Conservation (phyloP, 192 early-diverging fungal genomes). For the Backusella macrospora region DNA sequence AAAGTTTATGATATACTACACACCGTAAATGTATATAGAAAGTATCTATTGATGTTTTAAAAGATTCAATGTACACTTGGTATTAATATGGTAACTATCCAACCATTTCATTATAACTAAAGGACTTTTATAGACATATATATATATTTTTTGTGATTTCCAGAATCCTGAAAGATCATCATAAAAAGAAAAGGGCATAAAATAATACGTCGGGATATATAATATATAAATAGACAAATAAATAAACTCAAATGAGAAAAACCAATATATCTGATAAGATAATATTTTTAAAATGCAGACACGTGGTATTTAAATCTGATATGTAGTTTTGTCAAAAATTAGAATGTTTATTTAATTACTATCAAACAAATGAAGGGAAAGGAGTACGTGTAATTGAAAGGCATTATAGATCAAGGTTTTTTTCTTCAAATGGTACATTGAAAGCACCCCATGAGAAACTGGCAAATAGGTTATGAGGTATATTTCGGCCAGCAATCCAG, state of each 20-base stretch:
- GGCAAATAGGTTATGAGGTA: constrained; percentile 32
- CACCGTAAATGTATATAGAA: too few species aligned
- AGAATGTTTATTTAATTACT: background rate
- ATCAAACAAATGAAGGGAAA: background rate
- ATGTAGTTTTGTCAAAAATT: background rate
- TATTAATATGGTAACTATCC: too few species aligned
- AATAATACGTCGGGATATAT: background rate
- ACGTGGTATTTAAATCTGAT: background rate
- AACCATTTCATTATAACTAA: too few species aligned
- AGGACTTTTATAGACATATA: too few species aligned
- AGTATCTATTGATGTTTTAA: too few species aligned
- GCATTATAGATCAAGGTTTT: constrained; percentile 10
- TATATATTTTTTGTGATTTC: too few species aligned
- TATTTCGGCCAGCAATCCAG: constrained; percentile 35
- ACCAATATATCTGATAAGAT: constrained; percentile 6
- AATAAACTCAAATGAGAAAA: background rate
- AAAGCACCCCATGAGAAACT: constrained; percentile 15
- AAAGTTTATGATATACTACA: too few species aligned
- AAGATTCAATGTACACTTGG: too few species aligned
- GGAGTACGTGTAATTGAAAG: background rate
- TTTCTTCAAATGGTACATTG: constrained; percentile 15
- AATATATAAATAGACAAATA: background rate
- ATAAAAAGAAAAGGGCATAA: background rate
- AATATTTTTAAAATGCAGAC: constrained; percentile 10
- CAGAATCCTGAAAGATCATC: background rate